Evolutionary conservation across 768 basidiomycete species (phyloP), one percentile per base, ranked within the genome.

Genomic region (Serendipita indica): DNA sequence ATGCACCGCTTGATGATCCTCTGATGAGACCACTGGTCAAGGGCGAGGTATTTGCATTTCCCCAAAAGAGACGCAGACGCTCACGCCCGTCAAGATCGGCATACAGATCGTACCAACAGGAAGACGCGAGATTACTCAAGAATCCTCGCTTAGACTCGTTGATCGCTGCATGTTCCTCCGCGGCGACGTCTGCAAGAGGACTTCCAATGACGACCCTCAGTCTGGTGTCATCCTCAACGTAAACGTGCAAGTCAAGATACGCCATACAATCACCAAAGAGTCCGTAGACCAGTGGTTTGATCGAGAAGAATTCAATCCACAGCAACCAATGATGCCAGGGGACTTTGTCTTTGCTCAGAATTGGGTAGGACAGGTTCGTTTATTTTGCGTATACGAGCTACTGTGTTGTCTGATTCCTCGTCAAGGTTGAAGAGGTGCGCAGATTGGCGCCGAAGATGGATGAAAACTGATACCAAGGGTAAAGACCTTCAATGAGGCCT

Each of bases 311-410:
- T 67, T 91, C 25, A 75, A 78, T 63, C 73, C 74, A 22, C 74
- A 77, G 25, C 70, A 74, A 32, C 78, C 81, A 28, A 76, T 86
- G 25, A 86, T 86, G 60, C 75, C 86, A 35, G 84, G 86, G 3
- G 89, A 92, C 69, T 88, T 83, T 72, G 87, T 93, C 49, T 73
- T 82, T 16, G 80, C 81, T 65, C 79, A 86, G 63, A 80, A 89
- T 67, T 96, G 92, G 91, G 73, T 94, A 65, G 91, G 91, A 57
- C 88, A 90, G 76, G 88, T 87, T 46, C 7, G 35, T 18, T n/a
- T 32, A 28, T 12, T 41, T 28, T 46, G 3, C 20, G 39, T 57
- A n/a, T 30, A 60, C 61, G 60, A 60, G 22, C 60, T 61, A 49
- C 60, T 5, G 57, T 34, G 18, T 39, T 41, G 58, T 45, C 60